Evolutionary conservation across 768 basidiomycete species (phyloP), one percentile per base, ranked within the genome.

Genomic region (Amanita inopinata): DNA sequence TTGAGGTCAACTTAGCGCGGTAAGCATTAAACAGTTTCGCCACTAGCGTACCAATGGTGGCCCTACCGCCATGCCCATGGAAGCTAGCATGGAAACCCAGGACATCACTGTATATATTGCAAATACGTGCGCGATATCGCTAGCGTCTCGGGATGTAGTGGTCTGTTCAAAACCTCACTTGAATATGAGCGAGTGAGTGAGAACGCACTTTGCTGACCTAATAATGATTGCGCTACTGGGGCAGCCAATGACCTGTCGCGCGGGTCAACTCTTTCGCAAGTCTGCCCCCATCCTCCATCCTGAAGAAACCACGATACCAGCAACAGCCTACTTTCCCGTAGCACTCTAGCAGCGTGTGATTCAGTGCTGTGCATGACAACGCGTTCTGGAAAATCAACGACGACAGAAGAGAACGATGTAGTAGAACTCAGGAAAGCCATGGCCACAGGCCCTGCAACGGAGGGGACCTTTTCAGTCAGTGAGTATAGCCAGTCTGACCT

Each of bases 61-160:
- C 5, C 82, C 87, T 14, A 89, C 64, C 18, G 86, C 88, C 87
- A 90, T 90, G 27, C 83, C 84, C 33, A 83, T 55, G 9, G 85
- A 84, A 8, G 83, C 80, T 5, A 67, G 49, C 8, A 68, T 74
- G 11, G 81, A 74, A n/a, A 88, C 45, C 86, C 85, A 89, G 23
- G 33, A 15, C 37, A 46, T 45, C 20, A 2, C 12, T 19, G 33
- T 35, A 7, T 7, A 6, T 14, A 35, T 8, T 6, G 12, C n/a
- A n/a, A n/a, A n/a, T n/a, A n/a, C n/a, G n/a, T n/a, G n/a, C n/a
- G n/a, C n/a, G n/a, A n/a, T n/a, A n/a, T n/a, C n/a, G n/a, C n/a
- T n/a, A n/a, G n/a, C n/a, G n/a, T n/a, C n/a, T n/a, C n/a, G n/a
- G n/a, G n/a, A n/a, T n/a, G n/a, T n/a, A n/a, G n/a, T n/a, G n/a